phyloP scores from a whole-genome alignment of 768 basidiomycete genomes.

The Suillus placidus region DNA sequence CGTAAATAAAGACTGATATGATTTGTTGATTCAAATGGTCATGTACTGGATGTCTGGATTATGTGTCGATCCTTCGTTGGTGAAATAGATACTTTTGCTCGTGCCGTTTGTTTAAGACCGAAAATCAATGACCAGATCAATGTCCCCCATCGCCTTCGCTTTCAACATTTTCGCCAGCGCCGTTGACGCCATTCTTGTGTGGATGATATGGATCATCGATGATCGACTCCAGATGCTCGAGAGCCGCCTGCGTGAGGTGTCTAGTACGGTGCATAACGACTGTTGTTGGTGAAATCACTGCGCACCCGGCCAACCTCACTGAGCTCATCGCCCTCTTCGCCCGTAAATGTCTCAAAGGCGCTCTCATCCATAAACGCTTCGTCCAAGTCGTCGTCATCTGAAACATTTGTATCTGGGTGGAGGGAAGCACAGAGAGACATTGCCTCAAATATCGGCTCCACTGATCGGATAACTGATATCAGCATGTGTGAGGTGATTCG shows the following conservation, averaged over 20 bases:
- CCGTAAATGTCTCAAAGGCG: conserved; percentile 52
- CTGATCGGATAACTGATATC: conserved; percentile 40
- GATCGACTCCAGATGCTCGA: conserved; percentile 82
- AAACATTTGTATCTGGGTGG: conserved; percentile 66
- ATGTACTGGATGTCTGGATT: conserved; percentile 4
- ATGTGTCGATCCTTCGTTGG: not conserved
- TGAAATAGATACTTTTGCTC: conserved; percentile 5
- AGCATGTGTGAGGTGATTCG: conserved; percentile 7
- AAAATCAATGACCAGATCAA: not conserved
- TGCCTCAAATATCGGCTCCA: conserved; percentile 85
- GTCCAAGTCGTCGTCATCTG: conserved; percentile 50
- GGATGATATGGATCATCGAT: conserved; percentile 54
- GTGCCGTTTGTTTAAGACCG: not conserved
- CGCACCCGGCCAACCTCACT: conserved; percentile 92
- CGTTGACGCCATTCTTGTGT: conserved; percentile 20
- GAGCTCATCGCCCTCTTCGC: conserved; percentile 67
- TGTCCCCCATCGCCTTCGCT: conserved; percentile 7
- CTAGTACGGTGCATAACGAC: conserved; percentile 88
- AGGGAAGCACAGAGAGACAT: conserved; percentile 83
- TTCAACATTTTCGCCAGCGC: conserved; percentile 17
- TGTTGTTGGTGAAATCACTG: conserved; percentile 80
- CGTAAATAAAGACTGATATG: conserved; percentile 2
- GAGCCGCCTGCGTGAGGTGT: conserved; percentile 65
- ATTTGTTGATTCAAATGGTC: not conserved
- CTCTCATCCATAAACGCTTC: conserved; percentile 58